phyloP scores from a whole-genome alignment of 2,329 filamentous ascomycete genomes.

The Fusarium foetens region DNA sequence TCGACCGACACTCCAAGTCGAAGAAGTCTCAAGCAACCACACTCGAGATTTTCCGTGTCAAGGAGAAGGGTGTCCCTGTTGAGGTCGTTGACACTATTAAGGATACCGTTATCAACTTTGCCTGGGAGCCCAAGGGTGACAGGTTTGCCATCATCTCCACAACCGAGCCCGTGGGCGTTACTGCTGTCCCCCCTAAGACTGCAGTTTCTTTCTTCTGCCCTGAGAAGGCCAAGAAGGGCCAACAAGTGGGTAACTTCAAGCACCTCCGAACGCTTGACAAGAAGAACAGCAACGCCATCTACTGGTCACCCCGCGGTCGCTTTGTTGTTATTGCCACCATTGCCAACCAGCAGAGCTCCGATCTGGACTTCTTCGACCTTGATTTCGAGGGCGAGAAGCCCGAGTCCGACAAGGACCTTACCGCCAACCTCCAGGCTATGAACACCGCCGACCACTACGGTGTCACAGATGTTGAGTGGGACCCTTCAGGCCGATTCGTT shows the following conservation, averaged over 20 bases:
- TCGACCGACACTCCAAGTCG: conserved; percentile 97
- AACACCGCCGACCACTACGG: conserved; percentile 95
- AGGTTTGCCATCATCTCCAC: conserved; percentile 97
- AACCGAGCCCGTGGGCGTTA: conserved; percentile 80
- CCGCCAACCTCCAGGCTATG: conserved; percentile 95
- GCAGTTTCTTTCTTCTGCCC: conserved; percentile 96
- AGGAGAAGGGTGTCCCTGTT: conserved; percentile 97
- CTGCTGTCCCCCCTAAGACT: conserved; percentile 91
- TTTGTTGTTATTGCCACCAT: conserved; percentile 96
- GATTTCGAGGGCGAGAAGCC: conserved; percentile 98
- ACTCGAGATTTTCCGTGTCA: conserved; percentile 96
- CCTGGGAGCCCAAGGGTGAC: conserved; percentile 98
- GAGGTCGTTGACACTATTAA: conserved; percentile 98
- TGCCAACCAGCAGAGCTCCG: conserved; percentile 90
- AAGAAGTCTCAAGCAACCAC: conserved; percentile 98
- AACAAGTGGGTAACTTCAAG: conserved; percentile 90
- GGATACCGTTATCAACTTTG: conserved; percentile 99
- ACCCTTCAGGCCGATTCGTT: conserved; percentile 93
- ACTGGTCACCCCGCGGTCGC: conserved; percentile 96
- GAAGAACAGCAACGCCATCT: conserved; percentile 99
- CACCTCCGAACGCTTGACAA: conserved; percentile 95
- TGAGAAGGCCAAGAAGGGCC: conserved; percentile 93
- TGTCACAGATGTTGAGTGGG: conserved; percentile 98
- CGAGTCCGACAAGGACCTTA: conserved; percentile 91
- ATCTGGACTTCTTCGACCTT: conserved; percentile 97